Conservation (phyloP, 495 filamentous ascomycete genomes). For the Entonaema liquescens region DNA sequence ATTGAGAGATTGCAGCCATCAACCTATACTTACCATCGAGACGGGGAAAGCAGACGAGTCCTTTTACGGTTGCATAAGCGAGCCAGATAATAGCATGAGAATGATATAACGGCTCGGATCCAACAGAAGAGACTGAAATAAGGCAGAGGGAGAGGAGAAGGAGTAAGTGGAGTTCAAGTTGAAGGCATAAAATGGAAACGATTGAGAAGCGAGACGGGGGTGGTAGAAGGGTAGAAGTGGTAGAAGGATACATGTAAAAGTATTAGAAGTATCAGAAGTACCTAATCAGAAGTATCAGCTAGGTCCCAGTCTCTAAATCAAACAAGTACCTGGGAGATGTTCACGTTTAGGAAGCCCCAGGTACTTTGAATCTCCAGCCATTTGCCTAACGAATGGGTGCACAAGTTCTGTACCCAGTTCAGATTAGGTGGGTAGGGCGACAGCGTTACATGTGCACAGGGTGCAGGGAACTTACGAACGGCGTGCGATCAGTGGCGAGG, state of each 20-base stretch:
- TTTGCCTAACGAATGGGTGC: slow-evolving; percentile 34
- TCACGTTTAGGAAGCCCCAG: neutral
- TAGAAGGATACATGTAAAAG: neutral
- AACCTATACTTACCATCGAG: slow-evolving; percentile 37
- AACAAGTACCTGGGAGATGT: neutral
- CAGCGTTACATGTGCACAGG: slow-evolving; percentile 1
- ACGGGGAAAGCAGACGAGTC: slow-evolving; percentile 13
- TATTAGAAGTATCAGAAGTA: neutral
- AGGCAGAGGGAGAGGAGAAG: slow-evolving; percentile 11
- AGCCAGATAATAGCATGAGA: slow-evolving; percentile 36
- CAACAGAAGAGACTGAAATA: slow-evolving; percentile 24
- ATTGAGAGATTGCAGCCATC: slow-evolving; percentile 43
- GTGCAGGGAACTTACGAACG: slow-evolving; percentile 19
- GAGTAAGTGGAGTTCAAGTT: slow-evolving; percentile 32
- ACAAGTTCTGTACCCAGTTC: slow-evolving; percentile 32
- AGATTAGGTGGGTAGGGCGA: slow-evolving; percentile 13
- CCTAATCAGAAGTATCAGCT: slow-evolving; percentile 19
- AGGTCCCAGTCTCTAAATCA: slow-evolving; percentile 17
- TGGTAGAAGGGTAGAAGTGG: slow-evolving; percentile 23
- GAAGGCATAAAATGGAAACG: slow-evolving; percentile 40
- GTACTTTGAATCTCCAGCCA: slow-evolving; percentile 26
- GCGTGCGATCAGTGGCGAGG: neutral
- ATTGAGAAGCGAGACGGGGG: slow-evolving; percentile 43
- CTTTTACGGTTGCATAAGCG: slow-evolving; percentile 28
- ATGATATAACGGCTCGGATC: slow-evolving; percentile 36